Evolutionary conservation across 1,139 yeast species (phyloP), one percentile per base, ranked within the genome.

Genomic region (Candida sp.): DNA sequence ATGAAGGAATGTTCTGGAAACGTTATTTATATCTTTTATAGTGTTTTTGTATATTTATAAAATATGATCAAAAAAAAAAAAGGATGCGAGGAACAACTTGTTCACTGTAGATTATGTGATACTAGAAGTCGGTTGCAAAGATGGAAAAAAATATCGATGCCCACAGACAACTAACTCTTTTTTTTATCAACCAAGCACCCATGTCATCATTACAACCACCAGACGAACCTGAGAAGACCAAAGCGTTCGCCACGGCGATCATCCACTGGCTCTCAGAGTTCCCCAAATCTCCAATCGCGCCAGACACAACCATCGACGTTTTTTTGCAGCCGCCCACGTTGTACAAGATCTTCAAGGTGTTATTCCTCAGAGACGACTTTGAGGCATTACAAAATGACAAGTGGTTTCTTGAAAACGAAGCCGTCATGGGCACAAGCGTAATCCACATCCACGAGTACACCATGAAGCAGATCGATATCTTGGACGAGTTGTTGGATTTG

Each of bases 251-350:
- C 1, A 28, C 26, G 8, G 57, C 69, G 0, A 51, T 62, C 0
- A 59, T 67, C n/a, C 59, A 56, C 31, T 68, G 72, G 72, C 53
- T 68, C 4, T 58, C 65, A 2, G 63, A 61, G 44, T 61, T 69
- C 35, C 68, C 68, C 2, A 49, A 50, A 9, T 58, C 62, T 25
- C 67, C 69, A 2, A 33, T 65, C 3, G 7, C 42, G 1, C 37
- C 56, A 1, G 51, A 47, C 7, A 45, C 59, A 2, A 39, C 50
- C 1, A 45, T 57, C 4, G 28, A 50, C 3, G 63, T 59, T n/a
- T 48, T 38, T 46, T 60, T 32, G 42, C 57, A 54, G 32, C 67
- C 69, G 5, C 22, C 17, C 3, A 53, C 44, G 1, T 47, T 67
- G 30, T 58, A 42, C 49, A 40, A 53, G 25, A 11, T 65, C 5